Conservation (phyloP, 306 rosid species). For the Pyrus pyrifolia region DNA sequence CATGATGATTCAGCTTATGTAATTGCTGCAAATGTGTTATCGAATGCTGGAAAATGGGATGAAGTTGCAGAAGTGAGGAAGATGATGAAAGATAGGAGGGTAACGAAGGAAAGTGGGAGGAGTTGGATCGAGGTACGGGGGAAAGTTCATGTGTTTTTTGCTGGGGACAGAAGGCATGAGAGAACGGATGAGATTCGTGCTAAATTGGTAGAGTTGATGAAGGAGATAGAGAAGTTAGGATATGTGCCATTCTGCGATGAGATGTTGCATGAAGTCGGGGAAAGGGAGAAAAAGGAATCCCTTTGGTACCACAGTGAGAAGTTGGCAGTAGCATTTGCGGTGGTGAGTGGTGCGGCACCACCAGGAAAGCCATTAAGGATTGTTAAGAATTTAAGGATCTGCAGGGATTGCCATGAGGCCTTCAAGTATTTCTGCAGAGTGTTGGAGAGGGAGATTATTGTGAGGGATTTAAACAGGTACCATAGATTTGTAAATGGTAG, state of each 20-base stretch:
- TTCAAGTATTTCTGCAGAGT: conserved; percentile 60
- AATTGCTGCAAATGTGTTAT: conserved; percentile 63
- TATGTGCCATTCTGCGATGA: conserved; percentile 68
- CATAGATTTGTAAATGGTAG: conserved; percentile 62
- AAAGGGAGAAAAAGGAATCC: conserved; percentile 58
- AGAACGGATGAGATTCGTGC: conserved; percentile 48
- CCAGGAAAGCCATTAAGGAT: conserved; percentile 62
- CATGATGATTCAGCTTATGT: conserved; percentile 71
- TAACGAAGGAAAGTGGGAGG: conserved; percentile 63
- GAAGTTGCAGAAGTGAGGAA: conserved; percentile 79
- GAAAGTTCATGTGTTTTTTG: conserved; percentile 59
- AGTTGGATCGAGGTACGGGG: conserved; percentile 94
- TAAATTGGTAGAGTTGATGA: conserved; percentile 49
- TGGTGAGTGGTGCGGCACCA: conserved; percentile 55
- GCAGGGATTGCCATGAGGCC: conserved; percentile 75
- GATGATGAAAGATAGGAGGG: conserved; percentile 57
- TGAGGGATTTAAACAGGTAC: conserved; percentile 78
- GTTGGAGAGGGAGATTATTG: conserved; percentile 68
- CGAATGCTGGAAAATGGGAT: conserved; percentile 64
- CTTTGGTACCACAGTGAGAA: conserved; percentile 86
- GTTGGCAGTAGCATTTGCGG: conserved; percentile 76
- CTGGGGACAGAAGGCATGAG: conserved; percentile 71
- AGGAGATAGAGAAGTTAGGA: conserved; percentile 61
- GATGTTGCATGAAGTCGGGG: conserved; percentile 59
- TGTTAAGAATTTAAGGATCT: conserved; percentile 85